Conservation (phyloP, 192 early-diverging fungal genomes). For the Coemansia brasiliensis region DNA sequence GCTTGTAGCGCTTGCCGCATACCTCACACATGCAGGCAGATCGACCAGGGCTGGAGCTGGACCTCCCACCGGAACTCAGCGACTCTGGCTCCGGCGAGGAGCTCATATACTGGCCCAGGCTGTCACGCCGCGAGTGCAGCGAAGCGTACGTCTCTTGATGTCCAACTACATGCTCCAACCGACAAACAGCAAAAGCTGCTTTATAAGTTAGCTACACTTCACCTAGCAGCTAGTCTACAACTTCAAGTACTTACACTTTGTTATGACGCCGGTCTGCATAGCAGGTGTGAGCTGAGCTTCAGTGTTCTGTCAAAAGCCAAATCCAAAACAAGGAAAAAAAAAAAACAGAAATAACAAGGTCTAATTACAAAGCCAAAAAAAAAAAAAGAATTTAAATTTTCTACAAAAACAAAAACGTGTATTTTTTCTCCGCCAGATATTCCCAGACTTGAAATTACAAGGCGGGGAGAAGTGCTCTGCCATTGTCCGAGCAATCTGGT, state of each 20-base stretch:
- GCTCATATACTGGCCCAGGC: slow-evolving; percentile 40
- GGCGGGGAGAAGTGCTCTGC: too few species aligned
- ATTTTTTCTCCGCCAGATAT: slow-evolving; percentile 1
- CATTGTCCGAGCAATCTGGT: too few species aligned
- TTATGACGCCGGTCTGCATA: slow-evolving; percentile 6
- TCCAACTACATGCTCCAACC: slow-evolving; percentile 39
- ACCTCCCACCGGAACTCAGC: slow-evolving; percentile 30
- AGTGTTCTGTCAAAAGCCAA: slow-evolving; percentile 1
- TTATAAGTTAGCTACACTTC: too few species aligned
- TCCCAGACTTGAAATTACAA: slow-evolving; percentile 3
- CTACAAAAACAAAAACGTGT: slow-evolving; percentile 13
- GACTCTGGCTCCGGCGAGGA: slow-evolving; percentile 48
- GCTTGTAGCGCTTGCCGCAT: slow-evolving; percentile 66
- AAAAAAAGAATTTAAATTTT: slow-evolving; percentile 3
- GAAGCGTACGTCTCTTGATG: slow-evolving; percentile 19
- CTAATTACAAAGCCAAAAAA: slow-evolving; percentile 12
- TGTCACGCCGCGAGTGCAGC: slow-evolving; percentile 22
- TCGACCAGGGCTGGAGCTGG: slow-evolving; percentile 49
- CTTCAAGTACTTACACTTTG: slow-evolving; percentile 23
- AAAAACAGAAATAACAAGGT: slow-evolving; percentile 12
- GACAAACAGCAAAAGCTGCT: too few species aligned
- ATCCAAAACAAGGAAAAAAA: slow-evolving; percentile 7
- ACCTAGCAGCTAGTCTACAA: too few species aligned
- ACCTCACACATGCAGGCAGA: slow-evolving; percentile 54
- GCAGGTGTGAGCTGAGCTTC: slow-evolving; percentile 3